phyloP scores from a whole-genome alignment of 2,329 filamentous ascomycete genomes.

The Trematosphaeria pertusa region DNA sequence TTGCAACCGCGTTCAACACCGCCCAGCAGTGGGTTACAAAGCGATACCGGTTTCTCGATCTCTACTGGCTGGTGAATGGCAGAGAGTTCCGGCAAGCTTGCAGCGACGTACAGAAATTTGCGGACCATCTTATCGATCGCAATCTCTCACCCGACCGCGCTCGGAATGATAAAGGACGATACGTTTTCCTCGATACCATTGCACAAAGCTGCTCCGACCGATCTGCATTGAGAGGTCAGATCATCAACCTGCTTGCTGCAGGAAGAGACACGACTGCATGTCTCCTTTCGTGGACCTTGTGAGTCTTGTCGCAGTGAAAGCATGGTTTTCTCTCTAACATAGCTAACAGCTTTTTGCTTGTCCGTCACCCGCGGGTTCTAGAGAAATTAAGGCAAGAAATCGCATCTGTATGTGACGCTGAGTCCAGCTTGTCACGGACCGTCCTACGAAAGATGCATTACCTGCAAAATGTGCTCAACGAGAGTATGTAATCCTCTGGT shows the following conservation, averaged over 20 bases:
- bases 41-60: slow-evolving; percentile 43
- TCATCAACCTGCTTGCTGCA: slow-evolving; percentile 49
- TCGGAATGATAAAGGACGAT: slow-evolving; percentile 31
- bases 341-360: slow-evolving; percentile 29
- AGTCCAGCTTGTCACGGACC: slow-evolving; percentile 52
- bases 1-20: slow-evolving; percentile 49
- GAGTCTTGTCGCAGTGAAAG: slow-evolving; percentile 4
- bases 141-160: slow-evolving; percentile 46
- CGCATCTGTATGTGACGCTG: slow-evolving; percentile 19
- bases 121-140: slow-evolving; percentile 53
- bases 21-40: slow-evolving; percentile 45
- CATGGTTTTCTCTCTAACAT: slow-evolving; percentile 1
- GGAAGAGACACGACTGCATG: slow-evolving; percentile 42
- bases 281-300: slow-evolving; percentile 35
- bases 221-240: slow-evolving; percentile 46
- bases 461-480: slow-evolving; percentile 37
- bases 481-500: slow-evolving; percentile 45
- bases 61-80: slow-evolving; percentile 55
- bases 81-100: slow-evolving; percentile 31
- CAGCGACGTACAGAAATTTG: slow-evolving; percentile 41
- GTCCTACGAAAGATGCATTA: slow-evolving; percentile 47
- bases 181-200: slow-evolving; percentile 49
- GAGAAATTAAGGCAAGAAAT: slow-evolving; percentile 45
- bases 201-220: slow-evolving; percentile 46
- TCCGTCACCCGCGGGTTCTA: slow-evolving; percentile 43